Evolutionary conservation across 257 asterid genomes (phyloP).

Genomic region (Solanum pinnatisectum): DNA sequence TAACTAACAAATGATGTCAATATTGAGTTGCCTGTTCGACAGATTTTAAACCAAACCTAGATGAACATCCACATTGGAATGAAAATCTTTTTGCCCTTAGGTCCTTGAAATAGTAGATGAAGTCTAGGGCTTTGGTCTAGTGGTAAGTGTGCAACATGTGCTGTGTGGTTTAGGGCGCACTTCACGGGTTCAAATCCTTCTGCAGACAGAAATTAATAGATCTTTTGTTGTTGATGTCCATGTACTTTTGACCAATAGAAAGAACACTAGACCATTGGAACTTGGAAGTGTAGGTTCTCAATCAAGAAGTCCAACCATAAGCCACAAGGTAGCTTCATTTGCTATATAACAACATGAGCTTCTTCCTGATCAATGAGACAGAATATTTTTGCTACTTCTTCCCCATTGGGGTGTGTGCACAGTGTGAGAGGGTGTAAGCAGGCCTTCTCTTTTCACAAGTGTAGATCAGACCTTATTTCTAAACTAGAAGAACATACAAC

Average conservation of each 20-base stretch:
- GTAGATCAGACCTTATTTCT: neutral
- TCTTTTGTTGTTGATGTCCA: neutral
- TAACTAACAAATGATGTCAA: neutral
- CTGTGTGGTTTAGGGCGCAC: neutral
- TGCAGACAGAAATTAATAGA: neutral
- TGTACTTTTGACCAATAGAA: neutral
- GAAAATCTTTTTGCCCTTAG: neutral
- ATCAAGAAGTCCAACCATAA: neutral
- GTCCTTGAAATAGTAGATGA: neutral
- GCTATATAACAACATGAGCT: neutral
- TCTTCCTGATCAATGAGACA: neutral
- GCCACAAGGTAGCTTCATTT: neutral
- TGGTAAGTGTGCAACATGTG: neutral
- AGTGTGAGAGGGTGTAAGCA: neutral
- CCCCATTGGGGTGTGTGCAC: neutral
- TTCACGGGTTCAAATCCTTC: neutral
- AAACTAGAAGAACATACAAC: neutral
- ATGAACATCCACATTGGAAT: neutral
- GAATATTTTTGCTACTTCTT: neutral
- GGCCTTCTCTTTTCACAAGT: neutral
- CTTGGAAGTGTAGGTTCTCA: neutral
- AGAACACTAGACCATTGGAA: neutral
- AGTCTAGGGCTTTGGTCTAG: neutral
- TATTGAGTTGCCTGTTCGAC: neutral
- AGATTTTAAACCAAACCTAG: neutral